Conservation (phyloP, 2,329 filamentous ascomycete species). For the Trichoderma sp. region DNA sequence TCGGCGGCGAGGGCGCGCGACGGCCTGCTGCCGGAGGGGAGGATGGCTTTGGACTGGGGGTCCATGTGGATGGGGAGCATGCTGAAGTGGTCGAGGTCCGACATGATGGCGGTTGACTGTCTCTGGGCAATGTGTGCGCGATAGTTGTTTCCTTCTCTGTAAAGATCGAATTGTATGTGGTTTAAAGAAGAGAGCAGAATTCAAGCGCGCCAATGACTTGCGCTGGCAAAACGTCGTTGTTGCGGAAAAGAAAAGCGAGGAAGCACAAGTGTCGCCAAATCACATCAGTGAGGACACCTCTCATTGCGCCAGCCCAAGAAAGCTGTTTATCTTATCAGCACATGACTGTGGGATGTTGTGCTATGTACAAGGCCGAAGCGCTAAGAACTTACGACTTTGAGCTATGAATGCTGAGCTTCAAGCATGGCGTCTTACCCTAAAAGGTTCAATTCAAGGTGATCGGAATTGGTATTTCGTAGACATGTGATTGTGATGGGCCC, state of each 20-base stretch:
- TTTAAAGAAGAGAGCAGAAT: neutral
- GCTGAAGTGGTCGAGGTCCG: conserved; percentile 72
- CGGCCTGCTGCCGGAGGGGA: conserved; percentile 30
- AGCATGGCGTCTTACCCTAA: conserved; percentile 2
- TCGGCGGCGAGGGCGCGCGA: conserved; percentile 60
- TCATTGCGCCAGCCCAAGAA: neutral
- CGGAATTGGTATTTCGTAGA: no score
- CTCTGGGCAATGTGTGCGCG: neutral
- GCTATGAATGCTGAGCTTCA: neutral
- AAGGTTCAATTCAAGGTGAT: neutral
- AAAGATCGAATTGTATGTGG: neutral
- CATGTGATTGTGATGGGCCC: neutral
- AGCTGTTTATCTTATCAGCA: conserved; percentile 43
- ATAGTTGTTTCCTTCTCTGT: neutral
- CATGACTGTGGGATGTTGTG: conserved; percentile 35
- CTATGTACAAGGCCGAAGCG: neutral
- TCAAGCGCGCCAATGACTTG: neutral
- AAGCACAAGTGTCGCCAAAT: neutral
- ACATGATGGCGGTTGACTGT: conserved; percentile 44
- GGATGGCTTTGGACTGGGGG: conserved; percentile 75
- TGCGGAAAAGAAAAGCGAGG: neutral
- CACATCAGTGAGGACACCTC: conserved; percentile 25
- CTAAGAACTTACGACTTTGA: neutral
- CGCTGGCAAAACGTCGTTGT: neutral
- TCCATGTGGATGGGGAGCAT: conserved; percentile 81